Percentiles rank a stretch among this genome's conserved stretches.
Evolutionary conservation across 371 early-diverging fungal genomes (phyloP).

Genomic region (Encephalitozoon hellem): DNA sequence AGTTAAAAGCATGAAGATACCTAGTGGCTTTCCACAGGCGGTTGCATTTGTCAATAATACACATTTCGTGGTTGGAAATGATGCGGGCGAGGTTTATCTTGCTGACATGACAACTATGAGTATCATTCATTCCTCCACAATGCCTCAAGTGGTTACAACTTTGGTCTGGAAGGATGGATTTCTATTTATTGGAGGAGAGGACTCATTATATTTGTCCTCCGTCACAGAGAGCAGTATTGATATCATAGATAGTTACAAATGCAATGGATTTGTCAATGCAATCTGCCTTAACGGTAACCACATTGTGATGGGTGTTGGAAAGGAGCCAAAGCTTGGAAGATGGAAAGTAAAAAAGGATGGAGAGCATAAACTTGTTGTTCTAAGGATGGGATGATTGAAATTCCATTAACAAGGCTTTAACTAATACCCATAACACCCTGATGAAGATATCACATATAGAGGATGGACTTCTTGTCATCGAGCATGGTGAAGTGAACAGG

Average conservation of each 20-base stretch:
- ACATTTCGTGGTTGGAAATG: background rate
- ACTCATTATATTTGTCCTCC: background rate
- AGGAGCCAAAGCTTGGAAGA: background rate
- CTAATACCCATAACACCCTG: background rate
- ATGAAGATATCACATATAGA: background rate
- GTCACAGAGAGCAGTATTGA: background rate
- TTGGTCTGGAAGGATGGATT: background rate
- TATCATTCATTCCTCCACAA: background rate
- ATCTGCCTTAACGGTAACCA: background rate
- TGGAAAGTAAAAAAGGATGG: conserved; percentile 1
- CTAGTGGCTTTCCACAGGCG: background rate
- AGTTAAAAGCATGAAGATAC: background rate
- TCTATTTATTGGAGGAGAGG: background rate
- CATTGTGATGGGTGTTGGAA: background rate
- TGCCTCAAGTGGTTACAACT: background rate
- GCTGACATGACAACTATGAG: background rate
- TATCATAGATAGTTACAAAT: background rate
- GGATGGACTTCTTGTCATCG: background rate
- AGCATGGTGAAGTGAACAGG: background rate
- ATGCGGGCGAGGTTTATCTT: background rate
- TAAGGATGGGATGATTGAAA: background rate
- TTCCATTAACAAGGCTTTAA: background rate
- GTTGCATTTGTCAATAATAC: background rate
- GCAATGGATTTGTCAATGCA: background rate
- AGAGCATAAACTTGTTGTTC: background rate